phyloP scores from a whole-genome alignment of 768 basidiomycete species.

The Serendipita sp. region DNA sequence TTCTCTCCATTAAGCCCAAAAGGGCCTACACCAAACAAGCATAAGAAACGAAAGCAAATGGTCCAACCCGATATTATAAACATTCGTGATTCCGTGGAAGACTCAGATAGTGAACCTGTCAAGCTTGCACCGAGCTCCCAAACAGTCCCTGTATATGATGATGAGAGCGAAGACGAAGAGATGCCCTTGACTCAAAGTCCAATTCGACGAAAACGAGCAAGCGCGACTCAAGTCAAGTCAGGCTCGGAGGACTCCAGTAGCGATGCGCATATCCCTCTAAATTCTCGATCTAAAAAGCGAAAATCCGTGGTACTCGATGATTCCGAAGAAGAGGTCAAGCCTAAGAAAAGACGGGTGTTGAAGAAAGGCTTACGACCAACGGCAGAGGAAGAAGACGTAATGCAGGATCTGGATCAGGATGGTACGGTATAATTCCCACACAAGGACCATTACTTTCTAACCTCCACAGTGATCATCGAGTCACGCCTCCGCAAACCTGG shows the following conservation, averaged over 20 bases:
- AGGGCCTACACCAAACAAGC: background rate
- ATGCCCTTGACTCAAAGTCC: background rate
- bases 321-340: background rate
- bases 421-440: background rate
- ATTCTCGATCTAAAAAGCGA: background rate
- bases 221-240: background rate
- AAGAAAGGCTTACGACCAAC: background rate
- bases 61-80: background rate
- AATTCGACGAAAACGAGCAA: background rate
- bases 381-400: background rate
- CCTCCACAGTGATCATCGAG: background rate
- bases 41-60: background rate
- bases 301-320: background rate
- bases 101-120: background rate
- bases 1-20: background rate
- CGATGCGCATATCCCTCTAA: background rate
- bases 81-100: background rate
- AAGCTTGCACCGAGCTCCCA: constrained; percentile 5
- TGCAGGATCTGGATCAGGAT: background rate
- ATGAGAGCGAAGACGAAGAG: constrained; percentile 2
- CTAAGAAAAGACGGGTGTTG: background rate
- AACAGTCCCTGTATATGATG: background rate
- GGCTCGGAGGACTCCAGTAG: background rate
- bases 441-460: background rate
- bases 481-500: background rate